A percentile compares a stretch with the other conserved stretches of the same genome.
These are phyloP conservation scores for Colletotrichum zoysiae DNA, from an alignment of 2,329 filamentous ascomycete genomes.

Conservation along the genomic window DNA sequence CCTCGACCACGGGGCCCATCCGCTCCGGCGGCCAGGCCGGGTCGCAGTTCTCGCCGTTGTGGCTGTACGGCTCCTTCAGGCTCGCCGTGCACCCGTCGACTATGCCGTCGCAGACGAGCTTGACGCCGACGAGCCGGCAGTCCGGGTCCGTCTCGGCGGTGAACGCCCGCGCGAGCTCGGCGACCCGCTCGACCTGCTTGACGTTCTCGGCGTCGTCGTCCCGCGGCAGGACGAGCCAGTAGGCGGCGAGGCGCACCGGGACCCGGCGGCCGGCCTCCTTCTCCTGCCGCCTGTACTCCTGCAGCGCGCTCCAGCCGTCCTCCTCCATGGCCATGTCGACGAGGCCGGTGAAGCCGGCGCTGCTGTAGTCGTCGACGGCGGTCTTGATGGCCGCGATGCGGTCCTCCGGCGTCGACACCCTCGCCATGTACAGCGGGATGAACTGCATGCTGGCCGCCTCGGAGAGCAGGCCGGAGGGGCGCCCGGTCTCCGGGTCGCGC, in stretches of 20 bases:
- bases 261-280: conserved; percentile 48
- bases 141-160: conserved; percentile 53
- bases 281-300: conserved; percentile 50
- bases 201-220: conserved; percentile 59
- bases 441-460: conserved; percentile 58
- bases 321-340: conserved; percentile 73
- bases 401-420: conserved; percentile 61
- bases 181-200: conserved; percentile 63
- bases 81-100: conserved; percentile 69
- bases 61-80: conserved; percentile 63
- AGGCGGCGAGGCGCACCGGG: conserved; percentile 64
- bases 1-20: conserved; percentile 65
- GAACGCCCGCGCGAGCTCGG: conserved; percentile 60
- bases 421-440: conserved; percentile 66
- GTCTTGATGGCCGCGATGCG: conserved; percentile 59
- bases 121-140: conserved; percentile 61
- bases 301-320: conserved; percentile 64
- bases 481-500: conserved; percentile 58
- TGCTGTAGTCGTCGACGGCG: conserved; percentile 62
- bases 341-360: conserved; percentile 65
- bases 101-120: conserved; percentile 69
- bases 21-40: conserved; percentile 67
- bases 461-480: conserved; percentile 63
- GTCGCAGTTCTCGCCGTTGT: conserved; percentile 59
- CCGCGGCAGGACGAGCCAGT: conserved; percentile 67